Conservation (phyloP, 257 asterid genomes). For the Nemophila menziesii region DNA sequence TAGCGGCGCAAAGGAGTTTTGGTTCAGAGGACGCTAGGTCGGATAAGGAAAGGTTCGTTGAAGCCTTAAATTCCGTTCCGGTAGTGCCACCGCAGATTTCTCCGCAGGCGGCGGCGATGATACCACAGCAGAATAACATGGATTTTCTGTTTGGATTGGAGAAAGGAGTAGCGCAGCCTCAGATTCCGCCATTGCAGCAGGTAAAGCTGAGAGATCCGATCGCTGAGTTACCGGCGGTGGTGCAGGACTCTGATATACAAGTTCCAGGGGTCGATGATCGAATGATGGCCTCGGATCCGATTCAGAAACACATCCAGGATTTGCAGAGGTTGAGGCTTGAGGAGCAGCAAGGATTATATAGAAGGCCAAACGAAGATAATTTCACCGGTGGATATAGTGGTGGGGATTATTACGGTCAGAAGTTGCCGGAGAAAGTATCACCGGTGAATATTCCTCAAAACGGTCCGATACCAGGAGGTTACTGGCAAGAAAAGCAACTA, state of each 20-base stretch:
- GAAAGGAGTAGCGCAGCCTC: conserved; percentile 27
- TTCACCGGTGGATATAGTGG: conserved; percentile 31
- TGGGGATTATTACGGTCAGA: conserved; percentile 47
- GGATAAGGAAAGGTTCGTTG: conserved; percentile 91
- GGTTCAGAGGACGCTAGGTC: conserved; percentile 63
- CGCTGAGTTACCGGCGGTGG: neutral
- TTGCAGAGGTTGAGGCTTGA: conserved; percentile 73
- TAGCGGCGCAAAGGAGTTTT: conserved; percentile 31
- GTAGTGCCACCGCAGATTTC: conserved; percentile 18
- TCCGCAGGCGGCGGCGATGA: conserved; percentile 15
- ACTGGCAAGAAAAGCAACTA: conserved; percentile 61
- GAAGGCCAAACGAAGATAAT: conserved; percentile 52
- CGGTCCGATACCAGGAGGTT: conserved; percentile 23
- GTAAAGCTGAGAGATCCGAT: conserved; percentile 16
- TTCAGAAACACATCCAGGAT: conserved; percentile 94
- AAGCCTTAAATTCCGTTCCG: conserved; percentile 85
- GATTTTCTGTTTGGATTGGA: conserved; percentile 79
- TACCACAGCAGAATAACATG: conserved; percentile 15
- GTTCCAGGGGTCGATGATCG: conserved; percentile 42
- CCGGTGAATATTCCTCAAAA: conserved; percentile 29
- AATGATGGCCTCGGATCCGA: conserved; percentile 54
- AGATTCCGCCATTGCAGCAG: conserved; percentile 16
- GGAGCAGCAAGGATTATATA: conserved; percentile 53
- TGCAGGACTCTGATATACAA: conserved; percentile 18
- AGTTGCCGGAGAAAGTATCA: conserved; percentile 39